phyloP scores from a whole-genome alignment of 1,284 basidiomycete species.

The Porogramme epimiltina region DNA sequence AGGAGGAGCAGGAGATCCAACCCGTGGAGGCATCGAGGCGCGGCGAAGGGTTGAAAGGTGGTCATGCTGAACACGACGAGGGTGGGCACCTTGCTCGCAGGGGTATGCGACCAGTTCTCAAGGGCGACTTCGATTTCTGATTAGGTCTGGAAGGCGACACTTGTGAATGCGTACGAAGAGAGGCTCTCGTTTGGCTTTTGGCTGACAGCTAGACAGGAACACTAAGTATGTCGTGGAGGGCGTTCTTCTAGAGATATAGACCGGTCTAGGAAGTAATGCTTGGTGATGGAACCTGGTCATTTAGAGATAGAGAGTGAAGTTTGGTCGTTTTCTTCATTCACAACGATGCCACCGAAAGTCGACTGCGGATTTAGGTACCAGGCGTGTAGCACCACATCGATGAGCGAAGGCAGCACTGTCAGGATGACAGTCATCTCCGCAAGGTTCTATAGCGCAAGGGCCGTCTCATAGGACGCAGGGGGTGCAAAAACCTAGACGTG shows the following conservation, averaged over 20 bases:
- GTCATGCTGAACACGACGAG: slow-evolving; percentile 35
- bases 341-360: slow-evolving; percentile 26
- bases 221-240: slow-evolving; percentile 33
- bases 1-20: slow-evolving; percentile 31
- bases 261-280: slow-evolving; percentile 32
- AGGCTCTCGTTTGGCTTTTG: slow-evolving; percentile 13
- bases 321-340: slow-evolving; percentile 18
- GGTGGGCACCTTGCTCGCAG: slow-evolving; percentile 23
- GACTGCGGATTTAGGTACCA: slow-evolving; percentile 34
- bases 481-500: too few species aligned
- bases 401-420: too few species aligned
- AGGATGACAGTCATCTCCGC: too few species aligned
- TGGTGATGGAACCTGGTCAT: slow-evolving; percentile 31
- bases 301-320: slow-evolving; percentile 28
- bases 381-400: too few species aligned
- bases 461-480: too few species aligned
- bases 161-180: slow-evolving; percentile 31
- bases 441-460: too few species aligned
- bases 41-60: slow-evolving; percentile 15
- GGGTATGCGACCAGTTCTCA: slow-evolving; percentile 24
- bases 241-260: slow-evolving; percentile 25
- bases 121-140: slow-evolving; percentile 23
- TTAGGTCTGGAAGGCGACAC: slow-evolving; percentile 32
- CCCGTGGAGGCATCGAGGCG: slow-evolving; percentile 26
- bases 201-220: slow-evolving; percentile 31